A percentile compares a stretch with the other conserved stretches of the same genome.
Conservation (phyloP, 2,329 filamentous ascomycete genomes). For the Clarireedia monteithiana region DNA sequence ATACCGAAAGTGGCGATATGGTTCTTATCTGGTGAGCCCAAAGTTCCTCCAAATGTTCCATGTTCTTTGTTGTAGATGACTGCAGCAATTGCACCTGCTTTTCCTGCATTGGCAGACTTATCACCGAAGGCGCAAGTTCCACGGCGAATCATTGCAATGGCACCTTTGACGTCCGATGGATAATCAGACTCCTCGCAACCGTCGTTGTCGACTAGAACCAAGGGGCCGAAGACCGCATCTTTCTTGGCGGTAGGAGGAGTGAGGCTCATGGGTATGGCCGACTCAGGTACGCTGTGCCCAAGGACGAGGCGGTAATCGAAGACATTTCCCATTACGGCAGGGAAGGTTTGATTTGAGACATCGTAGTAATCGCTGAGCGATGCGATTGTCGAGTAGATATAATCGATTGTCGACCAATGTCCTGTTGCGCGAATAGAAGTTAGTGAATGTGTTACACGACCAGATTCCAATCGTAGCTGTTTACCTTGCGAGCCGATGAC, state of each 20-base stretch:
- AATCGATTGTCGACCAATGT: constrained; percentile 56
- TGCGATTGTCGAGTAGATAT: constrained; percentile 49
- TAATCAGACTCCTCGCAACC: constrained; percentile 61
- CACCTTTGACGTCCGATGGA: constrained; percentile 47
- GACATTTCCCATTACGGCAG: constrained; percentile 52
- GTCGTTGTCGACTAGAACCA: constrained; percentile 52
- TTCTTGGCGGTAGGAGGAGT: constrained; percentile 57
- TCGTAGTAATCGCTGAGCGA: constrained; percentile 53
- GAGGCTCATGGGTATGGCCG: constrained; percentile 52
- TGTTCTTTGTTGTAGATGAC: constrained; percentile 52
- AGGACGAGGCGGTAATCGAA: constrained; percentile 51
- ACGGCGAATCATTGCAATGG: constrained; percentile 63
- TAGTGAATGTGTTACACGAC: background rate
- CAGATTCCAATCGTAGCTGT: constrained; percentile 2
- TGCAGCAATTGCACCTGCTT: constrained; percentile 61
- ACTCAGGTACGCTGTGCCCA: constrained; percentile 41
- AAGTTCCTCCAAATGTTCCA: constrained; percentile 57
- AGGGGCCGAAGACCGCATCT: constrained; percentile 49
- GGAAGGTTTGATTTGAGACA: constrained; percentile 55
- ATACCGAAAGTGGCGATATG: constrained; percentile 65
- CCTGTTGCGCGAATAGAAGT: constrained; percentile 35
- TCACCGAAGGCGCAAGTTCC: constrained; percentile 64
- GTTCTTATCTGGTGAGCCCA: constrained; percentile 51
- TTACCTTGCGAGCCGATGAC: constrained; percentile 61
- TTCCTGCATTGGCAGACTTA: constrained; percentile 62